phyloP scores from a whole-genome alignment of 139 green algal genomes.

The Pseudopediastrum boryanum region DNA sequence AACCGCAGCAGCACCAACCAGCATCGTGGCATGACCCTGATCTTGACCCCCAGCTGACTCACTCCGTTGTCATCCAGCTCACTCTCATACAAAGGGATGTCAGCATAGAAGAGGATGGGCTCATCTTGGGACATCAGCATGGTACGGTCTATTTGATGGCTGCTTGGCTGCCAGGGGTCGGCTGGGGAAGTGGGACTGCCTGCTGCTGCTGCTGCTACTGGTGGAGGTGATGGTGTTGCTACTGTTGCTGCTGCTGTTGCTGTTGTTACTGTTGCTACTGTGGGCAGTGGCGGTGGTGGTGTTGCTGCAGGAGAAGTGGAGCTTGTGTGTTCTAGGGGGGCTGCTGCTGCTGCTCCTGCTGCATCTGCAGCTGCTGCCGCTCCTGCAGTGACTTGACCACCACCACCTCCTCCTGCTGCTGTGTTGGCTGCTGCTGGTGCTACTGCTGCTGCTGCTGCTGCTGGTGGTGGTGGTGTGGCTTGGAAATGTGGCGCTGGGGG shows the following conservation, averaged over 20 bases:
- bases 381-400: background rate
- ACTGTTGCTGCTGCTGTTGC: conserved; percentile 24
- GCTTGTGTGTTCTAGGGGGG: too few relatives aligned
- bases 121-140: conserved; percentile 82
- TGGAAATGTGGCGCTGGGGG: too few relatives aligned
- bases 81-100: conserved; percentile 85
- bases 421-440: background rate
- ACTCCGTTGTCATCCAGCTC: conserved; percentile 95
- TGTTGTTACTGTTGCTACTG: background rate
- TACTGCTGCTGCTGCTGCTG: conserved; percentile 7
- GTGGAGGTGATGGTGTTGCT: background rate
- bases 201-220: background rate
- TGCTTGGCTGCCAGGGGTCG: conserved; percentile 43
- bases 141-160: conserved; percentile 62
- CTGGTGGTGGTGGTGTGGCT: background rate
- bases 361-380: conserved; percentile 13
- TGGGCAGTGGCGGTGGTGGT: too few relatives aligned
- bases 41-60: conserved; percentile 55
- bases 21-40: conserved; percentile 81
- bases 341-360: background rate
- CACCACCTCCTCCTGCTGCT: too few relatives aligned
- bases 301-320: background rate
- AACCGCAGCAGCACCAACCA: conserved; percentile 90
- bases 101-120: conserved; percentile 91
- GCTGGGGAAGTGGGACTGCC: background rate